Conservation (phyloP, 140 eudicot species). For the Oenanthe javanica region DNA sequence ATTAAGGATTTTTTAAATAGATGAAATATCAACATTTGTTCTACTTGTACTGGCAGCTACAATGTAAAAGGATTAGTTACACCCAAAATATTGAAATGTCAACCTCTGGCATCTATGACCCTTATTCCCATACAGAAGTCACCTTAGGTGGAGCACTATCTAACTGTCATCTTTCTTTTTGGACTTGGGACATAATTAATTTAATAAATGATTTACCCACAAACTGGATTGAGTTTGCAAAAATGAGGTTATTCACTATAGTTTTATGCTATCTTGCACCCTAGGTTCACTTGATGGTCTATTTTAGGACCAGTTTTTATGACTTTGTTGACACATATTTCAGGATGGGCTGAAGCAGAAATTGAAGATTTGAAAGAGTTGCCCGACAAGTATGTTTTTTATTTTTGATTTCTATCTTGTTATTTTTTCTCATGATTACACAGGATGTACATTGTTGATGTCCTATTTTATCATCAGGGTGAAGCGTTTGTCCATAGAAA, state of each 20-base stretch:
- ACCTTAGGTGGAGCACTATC: neutral
- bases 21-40: no score
- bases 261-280: neutral
- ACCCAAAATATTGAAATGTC: neutral
- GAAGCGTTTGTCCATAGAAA: conserved; percentile 25
- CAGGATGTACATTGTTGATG: neutral
- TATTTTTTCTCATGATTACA: neutral
- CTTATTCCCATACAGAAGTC: neutral
- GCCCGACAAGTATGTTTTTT: conserved; percentile 3
- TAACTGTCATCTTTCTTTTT: neutral
- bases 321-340: neutral
- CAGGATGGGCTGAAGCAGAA: conserved; percentile 1
- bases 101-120: neutral
- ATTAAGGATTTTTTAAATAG: neutral
- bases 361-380: neutral
- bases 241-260: neutral
- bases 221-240: neutral
- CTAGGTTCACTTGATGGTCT: conserved; percentile 1
- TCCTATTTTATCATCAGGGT: neutral
- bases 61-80: no score
- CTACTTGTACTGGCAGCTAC: no score
- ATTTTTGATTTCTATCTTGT: neutral
- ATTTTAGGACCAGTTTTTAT: neutral
- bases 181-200: neutral
- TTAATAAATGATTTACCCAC: neutral